These are phyloP conservation scores for Saccharomycopsis malanga DNA, from an alignment of 805 yeast genomes.

Conservation along the genomic window DNA sequence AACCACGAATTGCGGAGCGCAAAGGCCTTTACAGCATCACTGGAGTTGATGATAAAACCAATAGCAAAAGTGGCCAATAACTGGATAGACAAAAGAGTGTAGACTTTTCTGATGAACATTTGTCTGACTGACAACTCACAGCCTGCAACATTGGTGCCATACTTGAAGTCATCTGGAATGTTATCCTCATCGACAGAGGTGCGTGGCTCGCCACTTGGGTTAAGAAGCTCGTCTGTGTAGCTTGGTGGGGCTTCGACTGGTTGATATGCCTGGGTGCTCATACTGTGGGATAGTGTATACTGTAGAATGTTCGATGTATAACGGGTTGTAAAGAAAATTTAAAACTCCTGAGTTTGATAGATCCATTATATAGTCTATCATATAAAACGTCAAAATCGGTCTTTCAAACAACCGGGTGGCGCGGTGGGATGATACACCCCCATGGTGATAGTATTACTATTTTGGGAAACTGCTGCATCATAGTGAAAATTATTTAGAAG, in stretches of 20 bases:
- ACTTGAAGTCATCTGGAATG: conserved; percentile 75
- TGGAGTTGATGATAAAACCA: conserved; percentile 44
- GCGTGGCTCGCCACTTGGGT: neutral
- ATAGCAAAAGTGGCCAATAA: conserved; percentile 52
- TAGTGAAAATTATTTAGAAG: no score
- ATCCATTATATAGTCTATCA: no score
- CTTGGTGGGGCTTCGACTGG: conserved; percentile 17
- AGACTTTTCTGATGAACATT: conserved; percentile 72
- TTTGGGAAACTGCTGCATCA: no score
- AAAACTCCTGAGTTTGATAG: no score
- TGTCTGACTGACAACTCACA: conserved; percentile 73
- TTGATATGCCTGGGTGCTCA: conserved; percentile 8
- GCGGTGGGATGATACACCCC: no score
- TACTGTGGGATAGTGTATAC: neutral
- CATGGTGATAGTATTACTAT: no score
- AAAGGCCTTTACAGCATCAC: conserved; percentile 44
- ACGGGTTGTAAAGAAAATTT: no score
- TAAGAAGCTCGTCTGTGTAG: conserved; percentile 9
- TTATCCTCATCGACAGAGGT: conserved; percentile 22
- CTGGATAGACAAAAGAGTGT: conserved; percentile 61
- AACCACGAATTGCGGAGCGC: conserved; percentile 53
- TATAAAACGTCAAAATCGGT: no score
- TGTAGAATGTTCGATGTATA: neutral
- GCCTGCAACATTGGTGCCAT: conserved; percentile 66
- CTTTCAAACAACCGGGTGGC: no score